Percentiles rank a stretch among this genome's conserved stretches.
These are phyloP conservation scores for Macaranga tanarius DNA, from an alignment of 441 rosid species.

Conservation along the genomic window DNA sequence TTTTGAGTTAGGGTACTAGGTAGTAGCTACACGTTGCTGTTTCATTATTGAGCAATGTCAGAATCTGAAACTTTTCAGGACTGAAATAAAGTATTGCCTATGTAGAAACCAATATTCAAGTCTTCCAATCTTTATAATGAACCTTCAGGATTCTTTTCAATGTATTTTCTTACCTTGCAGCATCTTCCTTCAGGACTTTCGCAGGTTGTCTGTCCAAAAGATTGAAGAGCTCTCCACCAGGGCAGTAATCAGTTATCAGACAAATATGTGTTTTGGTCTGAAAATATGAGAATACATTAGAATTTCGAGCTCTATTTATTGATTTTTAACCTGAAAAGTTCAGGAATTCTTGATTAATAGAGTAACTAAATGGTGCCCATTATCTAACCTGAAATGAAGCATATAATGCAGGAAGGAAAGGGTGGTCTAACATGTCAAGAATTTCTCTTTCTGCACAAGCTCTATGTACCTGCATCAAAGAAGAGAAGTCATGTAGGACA, in stretches of 20 bases:
- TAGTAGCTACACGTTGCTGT: neutral
- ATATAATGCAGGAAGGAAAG: constrained; percentile 95
- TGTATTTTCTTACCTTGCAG: constrained; percentile 57
- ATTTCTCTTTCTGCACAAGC: constrained; percentile 97
- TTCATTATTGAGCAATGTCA: neutral
- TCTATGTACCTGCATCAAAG: constrained; percentile 75
- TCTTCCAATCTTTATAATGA: neutral
- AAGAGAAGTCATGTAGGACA: neutral
- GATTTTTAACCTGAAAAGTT: neutral
- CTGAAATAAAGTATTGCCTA: too few relatives aligned
- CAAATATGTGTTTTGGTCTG: constrained; percentile 97
- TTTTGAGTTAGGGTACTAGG: neutral
- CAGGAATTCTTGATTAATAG: neutral
- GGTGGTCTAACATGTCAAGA: constrained; percentile 92
- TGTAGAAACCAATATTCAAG: neutral
- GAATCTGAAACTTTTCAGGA: neutral
- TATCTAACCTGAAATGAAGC: constrained; percentile 91
- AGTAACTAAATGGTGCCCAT: neutral
- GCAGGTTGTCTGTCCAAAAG: constrained; percentile 83
- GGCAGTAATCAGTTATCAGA: constrained; percentile 89
- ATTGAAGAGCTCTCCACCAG: constrained; percentile 95
- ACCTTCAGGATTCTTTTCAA: neutral
- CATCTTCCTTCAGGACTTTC: constrained; percentile 90
- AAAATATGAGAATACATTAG: neutral
- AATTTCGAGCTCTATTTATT: neutral